Percentiles rank a stretch among this genome's conserved stretches.
These are phyloP conservation scores for Pinus albicaulis DNA, from an alignment of 75 land plant genomes.

Conservation along the genomic window DNA sequence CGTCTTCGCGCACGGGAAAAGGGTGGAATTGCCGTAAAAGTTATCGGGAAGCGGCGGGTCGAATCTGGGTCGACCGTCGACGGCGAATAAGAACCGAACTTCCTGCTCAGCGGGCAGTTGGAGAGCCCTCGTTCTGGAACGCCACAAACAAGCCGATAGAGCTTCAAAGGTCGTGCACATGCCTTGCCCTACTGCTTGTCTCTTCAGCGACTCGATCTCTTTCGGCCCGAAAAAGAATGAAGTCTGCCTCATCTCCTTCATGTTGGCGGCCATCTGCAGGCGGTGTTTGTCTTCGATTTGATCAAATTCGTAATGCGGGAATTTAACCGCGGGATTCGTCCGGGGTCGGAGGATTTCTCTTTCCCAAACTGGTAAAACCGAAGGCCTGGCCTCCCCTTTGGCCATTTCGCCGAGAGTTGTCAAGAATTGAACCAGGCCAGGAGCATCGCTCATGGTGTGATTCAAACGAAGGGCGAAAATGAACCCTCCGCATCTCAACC, in stretches of 20 bases:
- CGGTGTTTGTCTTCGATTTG: constrained; percentile 1
- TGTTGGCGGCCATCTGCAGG: background rate
- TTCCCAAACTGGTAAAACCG: constrained; percentile 40
- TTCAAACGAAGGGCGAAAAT: constrained; percentile 28
- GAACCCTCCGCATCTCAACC: constrained; percentile 49
- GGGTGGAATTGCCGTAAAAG: constrained; percentile 32
- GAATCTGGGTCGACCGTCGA: constrained; percentile 23
- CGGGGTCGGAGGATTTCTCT: constrained; percentile 33
- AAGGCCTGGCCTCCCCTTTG: constrained; percentile 26
- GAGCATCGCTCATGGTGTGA: constrained; percentile 25
- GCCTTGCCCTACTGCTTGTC: constrained; percentile 50
- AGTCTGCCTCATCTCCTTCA: constrained; percentile 4
- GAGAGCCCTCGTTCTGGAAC: constrained; percentile 20
- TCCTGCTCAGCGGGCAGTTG: constrained; percentile 20
- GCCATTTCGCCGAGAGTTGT: constrained; percentile 39
- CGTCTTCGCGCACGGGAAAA: constrained; percentile 41
- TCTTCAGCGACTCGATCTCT: constrained; percentile 13
- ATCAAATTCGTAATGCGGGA: constrained; percentile 41
- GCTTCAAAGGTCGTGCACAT: constrained; percentile 50
- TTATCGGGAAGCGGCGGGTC: constrained; percentile 23
- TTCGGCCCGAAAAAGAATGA: constrained; percentile 37
- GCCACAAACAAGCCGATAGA: constrained; percentile 30
- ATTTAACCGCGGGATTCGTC: constrained; percentile 26
- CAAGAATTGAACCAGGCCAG: constrained; percentile 35
- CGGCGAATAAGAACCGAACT: constrained; percentile 25